Evolutionary conservation across 1,139 yeast genomes (phyloP).

Genomic region (Saccharomyces hybrid): DNA sequence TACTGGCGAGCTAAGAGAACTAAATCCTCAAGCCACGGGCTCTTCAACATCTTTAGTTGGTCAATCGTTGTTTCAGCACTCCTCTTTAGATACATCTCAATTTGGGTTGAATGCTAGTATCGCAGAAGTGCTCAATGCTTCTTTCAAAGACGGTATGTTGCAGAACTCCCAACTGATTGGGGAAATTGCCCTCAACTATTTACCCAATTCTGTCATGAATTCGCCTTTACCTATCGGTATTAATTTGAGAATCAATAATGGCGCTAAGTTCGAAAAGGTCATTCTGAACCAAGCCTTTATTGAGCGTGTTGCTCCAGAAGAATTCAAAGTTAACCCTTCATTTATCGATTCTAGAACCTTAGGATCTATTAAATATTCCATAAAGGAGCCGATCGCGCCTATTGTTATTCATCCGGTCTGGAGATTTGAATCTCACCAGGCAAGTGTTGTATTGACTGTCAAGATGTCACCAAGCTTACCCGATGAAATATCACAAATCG

Average conservation of each 20-base stretch:
- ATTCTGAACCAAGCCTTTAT: constrained; percentile 35
- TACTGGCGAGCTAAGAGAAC: constrained; percentile 26
- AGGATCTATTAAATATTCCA: constrained; percentile 68
- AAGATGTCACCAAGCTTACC: constrained; percentile 38
- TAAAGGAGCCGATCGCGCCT: constrained; percentile 51
- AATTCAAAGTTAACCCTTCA: constrained; percentile 31
- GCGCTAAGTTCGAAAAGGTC: constrained; percentile 30
- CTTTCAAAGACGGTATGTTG: constrained; percentile 57
- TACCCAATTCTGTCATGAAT: constrained; percentile 28
- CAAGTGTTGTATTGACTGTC: constrained; percentile 72
- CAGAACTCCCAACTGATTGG: constrained; percentile 60
- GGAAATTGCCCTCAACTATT: constrained; percentile 70
- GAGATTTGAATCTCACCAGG: constrained; percentile 80
- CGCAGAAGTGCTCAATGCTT: constrained; percentile 78
- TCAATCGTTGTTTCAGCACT: constrained; percentile 43
- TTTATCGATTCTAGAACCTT: constrained; percentile 50
- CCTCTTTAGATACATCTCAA: constrained; percentile 33
- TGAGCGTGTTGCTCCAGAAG: constrained; percentile 30
- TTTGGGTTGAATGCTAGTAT: constrained; percentile 68
- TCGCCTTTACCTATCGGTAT: constrained; percentile 31
- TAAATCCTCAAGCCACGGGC: constrained; percentile 36
- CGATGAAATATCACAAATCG: constrained; percentile 38
- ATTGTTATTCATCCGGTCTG: constrained; percentile 71
- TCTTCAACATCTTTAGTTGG: constrained; percentile 27
- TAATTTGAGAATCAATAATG: constrained; percentile 31